Base-by-base conservation (phyloP, 2,329 filamentous ascomycete genomes). In the Bipolaris zeicola region DNA sequence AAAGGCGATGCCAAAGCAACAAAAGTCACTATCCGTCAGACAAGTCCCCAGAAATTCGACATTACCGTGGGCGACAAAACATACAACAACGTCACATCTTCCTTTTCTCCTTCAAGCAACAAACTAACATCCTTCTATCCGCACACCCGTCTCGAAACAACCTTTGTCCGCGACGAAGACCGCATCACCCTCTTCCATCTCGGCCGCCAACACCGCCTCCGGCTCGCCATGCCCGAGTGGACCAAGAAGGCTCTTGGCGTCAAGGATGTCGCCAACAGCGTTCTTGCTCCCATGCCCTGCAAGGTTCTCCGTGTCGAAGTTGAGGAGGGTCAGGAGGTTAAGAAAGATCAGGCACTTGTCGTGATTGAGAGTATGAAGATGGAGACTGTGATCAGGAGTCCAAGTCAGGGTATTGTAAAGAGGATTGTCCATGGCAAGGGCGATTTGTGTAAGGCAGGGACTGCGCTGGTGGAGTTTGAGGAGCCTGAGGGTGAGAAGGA, bases 221-320 rank as follows among this genome's bases (percentile, higher is more conserved):
- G 78, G 8, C 76, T 86, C 20, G 79, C 82, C 0, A 76, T 80
- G 42, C 92, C 94, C 0, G 81, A 82, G 42, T 99, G 93, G 92
- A 89, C 90, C 55, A 90, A 92, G 67, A 94, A 96, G 77, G 92
- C 92, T 0, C 81, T 97, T 6, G 93, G 94, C 0, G 79, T 90
- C 60, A 93, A 91, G 74, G 91, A 96, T 70, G 84, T 85, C 0
- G 83, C 87, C 6, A 93, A 94, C 57, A 95, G 89, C 50, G 92
- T 98, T 1, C 83, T 91, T 22, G 92, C 95, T 20, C 95, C 95
- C 0, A 99, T 99, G 95, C 95, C 95, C 1, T 98, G 95, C 79
- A 98, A 98, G 79, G 89, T 99, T 24, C 79, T 99, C 60, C 87
- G 91, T 63, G 95, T 97, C 45, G 91, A 96, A 76, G 92, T 97